Evolutionary conservation across 306 rosid genomes (phyloP), one percentile per base, ranked within the genome.

Genomic region (Gillenia trifoliata): DNA sequence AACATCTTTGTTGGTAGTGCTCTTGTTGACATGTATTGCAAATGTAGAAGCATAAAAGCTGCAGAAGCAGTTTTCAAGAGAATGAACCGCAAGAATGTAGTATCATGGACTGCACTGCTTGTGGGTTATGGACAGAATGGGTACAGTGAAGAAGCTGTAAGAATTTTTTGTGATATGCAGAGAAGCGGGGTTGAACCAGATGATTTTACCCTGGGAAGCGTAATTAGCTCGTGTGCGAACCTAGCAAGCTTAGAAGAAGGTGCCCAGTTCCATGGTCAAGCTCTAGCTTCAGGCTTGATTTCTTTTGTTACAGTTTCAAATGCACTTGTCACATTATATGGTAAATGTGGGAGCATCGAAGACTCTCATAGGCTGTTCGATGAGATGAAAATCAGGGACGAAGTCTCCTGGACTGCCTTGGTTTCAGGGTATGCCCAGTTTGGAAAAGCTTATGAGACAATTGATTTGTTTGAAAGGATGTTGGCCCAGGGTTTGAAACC

Each of bases 161-260:
- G 83, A 87, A 74, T 87, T 74, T 91, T 91, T 55, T 75, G 86
- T 22, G 91, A 91, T 62, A 91, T 91, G 97, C 96, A 91, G 86
- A 93, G 88, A 50, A 75, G 81, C 31, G 93, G 93, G 72, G 85
- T 89, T 75, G 83, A 83, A 19, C 98, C 94, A 1, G 98, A 93
- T 77, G 96, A 88, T 67, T 88, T 86, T 80, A 89, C 94, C 26
- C 79, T 93, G 60, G 97, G 97, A 68, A 93, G 98, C 70, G 93
- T 91, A 59, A 82, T 91, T 70, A 93, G 98, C 81, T 91, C 98
- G 2, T 93, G 96, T 67, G 97, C 92, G 52, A 93, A 93, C 87
- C 92, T 93, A 29, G 96, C 96, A 15, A 93, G 97, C 89, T 83
- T 89, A 66, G 98, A 93, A 81, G 98, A 93, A 85, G 98, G 98